Percentiles rank a stretch among this genome's conserved stretches.
phyloP scores from a whole-genome alignment of 2,329 filamentous ascomycete species.

The Microascus cirrosus region DNA sequence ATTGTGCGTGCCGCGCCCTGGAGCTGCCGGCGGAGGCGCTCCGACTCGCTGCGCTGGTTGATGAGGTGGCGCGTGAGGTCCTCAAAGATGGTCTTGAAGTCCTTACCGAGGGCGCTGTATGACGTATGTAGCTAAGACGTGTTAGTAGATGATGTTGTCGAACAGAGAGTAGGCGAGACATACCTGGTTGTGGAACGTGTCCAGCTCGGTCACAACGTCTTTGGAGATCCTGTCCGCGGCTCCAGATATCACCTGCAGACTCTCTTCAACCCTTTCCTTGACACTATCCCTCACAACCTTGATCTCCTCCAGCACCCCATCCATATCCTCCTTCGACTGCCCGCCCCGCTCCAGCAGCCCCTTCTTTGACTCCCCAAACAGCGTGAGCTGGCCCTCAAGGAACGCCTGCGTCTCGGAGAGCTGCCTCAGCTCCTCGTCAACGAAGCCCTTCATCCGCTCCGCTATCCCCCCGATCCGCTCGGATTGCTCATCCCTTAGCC shows the following conservation, averaged over 20 bases:
- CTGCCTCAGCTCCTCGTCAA: constrained; percentile 62
- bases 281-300: constrained; percentile 81
- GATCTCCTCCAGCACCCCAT: constrained; percentile 83
- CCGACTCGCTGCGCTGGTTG: constrained; percentile 45
- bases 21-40: constrained; percentile 61
- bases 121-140: constrained; percentile 61
- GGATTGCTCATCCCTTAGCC: constrained; percentile 63
- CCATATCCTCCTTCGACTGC: constrained; percentile 73
- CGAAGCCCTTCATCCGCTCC: constrained; percentile 63
- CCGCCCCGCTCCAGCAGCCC: constrained; percentile 58
- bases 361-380: constrained; percentile 56
- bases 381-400: constrained; percentile 55
- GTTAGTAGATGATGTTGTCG: neutral
- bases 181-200: constrained; percentile 64
- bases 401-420: constrained; percentile 60
- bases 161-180: constrained; percentile 15
- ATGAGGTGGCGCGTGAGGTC: constrained; percentile 56
- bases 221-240: constrained; percentile 83
- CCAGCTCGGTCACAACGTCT: constrained; percentile 78
- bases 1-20: constrained; percentile 57
- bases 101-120: constrained; percentile 70
- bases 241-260: constrained; percentile 68
- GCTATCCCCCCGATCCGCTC: constrained; percentile 58
- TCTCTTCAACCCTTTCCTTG: constrained; percentile 75
- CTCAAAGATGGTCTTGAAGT: constrained; percentile 81